Conservation (phyloP, 768 basidiomycete species). For the Kockovaella imperatae region DNA sequence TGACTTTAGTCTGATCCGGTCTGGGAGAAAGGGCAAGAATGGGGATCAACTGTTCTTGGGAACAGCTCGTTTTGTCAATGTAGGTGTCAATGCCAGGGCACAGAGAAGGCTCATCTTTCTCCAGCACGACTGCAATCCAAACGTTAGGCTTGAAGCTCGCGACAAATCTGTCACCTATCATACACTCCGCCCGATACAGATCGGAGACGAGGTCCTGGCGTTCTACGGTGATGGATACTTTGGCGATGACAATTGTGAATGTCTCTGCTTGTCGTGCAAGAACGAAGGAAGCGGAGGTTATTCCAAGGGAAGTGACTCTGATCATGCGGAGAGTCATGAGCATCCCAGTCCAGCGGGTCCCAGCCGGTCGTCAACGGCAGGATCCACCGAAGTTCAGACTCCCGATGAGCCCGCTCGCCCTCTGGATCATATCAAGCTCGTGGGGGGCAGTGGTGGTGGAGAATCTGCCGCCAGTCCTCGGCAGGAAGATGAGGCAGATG, state of each 20-base stretch:
- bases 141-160: constrained; percentile 38
- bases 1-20: constrained; percentile 41
- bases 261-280: constrained; percentile 40
- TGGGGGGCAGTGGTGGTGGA: no score
- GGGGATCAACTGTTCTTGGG: constrained; percentile 42
- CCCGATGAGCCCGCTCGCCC: no score
- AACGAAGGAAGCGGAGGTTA: constrained; percentile 21
- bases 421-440: no score
- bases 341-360: background rate
- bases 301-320: constrained; percentile 8
- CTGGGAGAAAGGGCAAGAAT: no score
- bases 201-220: constrained; percentile 42
- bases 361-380: no score
- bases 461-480: no score
- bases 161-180: constrained; percentile 41
- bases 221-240: constrained; percentile 28
- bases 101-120: background rate
- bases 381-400: no score
- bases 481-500: no score
- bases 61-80: constrained; percentile 42
- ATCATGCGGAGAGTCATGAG: constrained; percentile 4
- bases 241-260: constrained; percentile 36
- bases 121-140: constrained; percentile 43
- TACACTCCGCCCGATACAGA: constrained; percentile 24
- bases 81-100: constrained; percentile 12